Conservation (phyloP, 768 basidiomycete genomes). For the Mycena sanguinolenta region DNA sequence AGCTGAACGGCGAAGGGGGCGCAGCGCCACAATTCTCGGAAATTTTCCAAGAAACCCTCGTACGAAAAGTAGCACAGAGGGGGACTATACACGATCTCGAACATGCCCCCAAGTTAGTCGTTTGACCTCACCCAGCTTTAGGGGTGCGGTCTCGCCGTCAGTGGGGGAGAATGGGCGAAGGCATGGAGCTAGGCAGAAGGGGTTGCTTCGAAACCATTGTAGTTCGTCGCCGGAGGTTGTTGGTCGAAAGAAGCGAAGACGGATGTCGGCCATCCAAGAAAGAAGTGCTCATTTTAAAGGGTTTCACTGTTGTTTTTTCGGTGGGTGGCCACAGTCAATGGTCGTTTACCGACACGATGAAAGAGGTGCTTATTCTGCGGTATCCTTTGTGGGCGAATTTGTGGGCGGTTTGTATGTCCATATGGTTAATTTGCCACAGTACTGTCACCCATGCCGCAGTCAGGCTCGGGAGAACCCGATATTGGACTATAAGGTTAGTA, state of each 20-base stretch:
- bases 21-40: constrained; percentile 15
- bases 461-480: neutral
- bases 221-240: constrained; percentile 21
- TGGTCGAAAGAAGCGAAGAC: constrained; percentile 21
- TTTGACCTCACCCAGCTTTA: constrained; percentile 26
- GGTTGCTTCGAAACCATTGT: constrained; percentile 27
- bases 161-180: neutral
- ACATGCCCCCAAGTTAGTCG: constrained; percentile 52
- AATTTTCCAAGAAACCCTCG: constrained; percentile 1
- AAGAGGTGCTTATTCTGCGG: constrained; percentile 15
- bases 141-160: constrained; percentile 10
- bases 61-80: constrained; percentile 16
- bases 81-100: constrained; percentile 48
- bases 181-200: constrained; percentile 14
- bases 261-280: constrained; percentile 7
- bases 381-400: no score
- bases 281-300: constrained; percentile 29
- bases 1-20: constrained; percentile 38
- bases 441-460: constrained; percentile 3
- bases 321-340: constrained; percentile 27
- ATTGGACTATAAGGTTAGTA: neutral
- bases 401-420: constrained; percentile 30
- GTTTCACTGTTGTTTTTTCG: constrained; percentile 23
- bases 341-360: neutral
- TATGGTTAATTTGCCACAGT: constrained; percentile 18